phyloP scores from a whole-genome alignment of 129 eudicot species.

The Glebionis coronaria region DNA sequence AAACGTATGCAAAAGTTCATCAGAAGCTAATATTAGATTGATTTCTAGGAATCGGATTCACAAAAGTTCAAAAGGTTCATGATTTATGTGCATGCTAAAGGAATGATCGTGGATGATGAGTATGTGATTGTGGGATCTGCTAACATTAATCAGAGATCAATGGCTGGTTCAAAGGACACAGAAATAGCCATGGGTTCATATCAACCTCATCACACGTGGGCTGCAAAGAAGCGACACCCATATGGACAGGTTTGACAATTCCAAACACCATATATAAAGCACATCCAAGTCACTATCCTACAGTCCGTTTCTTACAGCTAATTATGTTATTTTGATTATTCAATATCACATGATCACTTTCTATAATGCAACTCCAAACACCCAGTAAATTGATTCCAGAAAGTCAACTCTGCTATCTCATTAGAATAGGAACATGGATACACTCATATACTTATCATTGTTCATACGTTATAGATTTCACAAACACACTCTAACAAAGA shows the following conservation, averaged over 20 bases:
- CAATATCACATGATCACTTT: neutral
- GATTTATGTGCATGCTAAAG: constrained; percentile 98
- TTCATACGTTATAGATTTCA: neutral
- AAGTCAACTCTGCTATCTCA: neutral
- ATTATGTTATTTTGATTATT: neutral
- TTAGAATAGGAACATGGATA: neutral
- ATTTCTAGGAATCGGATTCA: constrained; percentile 60
- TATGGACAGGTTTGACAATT: constrained; percentile 64
- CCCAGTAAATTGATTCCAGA: neutral
- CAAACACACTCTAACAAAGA: neutral
- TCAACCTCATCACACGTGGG: constrained; percentile 85
- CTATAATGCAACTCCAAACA: too few relatives aligned
- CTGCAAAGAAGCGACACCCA: constrained; percentile 57
- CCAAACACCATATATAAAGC: too few relatives aligned
- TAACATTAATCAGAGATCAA: constrained; percentile 88
- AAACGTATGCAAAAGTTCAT: neutral
- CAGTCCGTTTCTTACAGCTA: too few relatives aligned
- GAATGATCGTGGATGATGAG: constrained; percentile 95
- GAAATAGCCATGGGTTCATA: constrained; percentile 98
- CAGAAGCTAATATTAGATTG: constrained; percentile 14
- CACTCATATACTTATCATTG: neutral
- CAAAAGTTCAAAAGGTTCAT: constrained; percentile 68
- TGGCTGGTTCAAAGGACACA: constrained; percentile 94
- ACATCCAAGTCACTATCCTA: too few relatives aligned
- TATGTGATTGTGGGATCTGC: constrained; percentile 93